These are phyloP conservation scores for Globisporangium irregulare DNA, from an alignment of 352 stramenopile species.

Conservation along the genomic window DNA sequence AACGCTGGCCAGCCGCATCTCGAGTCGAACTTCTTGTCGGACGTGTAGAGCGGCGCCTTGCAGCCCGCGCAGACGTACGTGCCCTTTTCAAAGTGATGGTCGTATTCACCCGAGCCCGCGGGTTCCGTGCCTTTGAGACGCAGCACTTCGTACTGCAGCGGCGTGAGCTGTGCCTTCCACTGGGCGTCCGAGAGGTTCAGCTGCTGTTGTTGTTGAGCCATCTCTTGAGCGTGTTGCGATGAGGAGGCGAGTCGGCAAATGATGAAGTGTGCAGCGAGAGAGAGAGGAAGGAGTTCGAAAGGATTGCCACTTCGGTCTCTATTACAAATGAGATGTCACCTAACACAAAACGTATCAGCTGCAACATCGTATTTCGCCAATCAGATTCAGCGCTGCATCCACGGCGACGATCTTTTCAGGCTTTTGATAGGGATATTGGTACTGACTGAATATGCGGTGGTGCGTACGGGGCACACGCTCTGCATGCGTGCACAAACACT, in stretches of 20 bases:
- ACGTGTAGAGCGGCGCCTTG: constrained; percentile 85
- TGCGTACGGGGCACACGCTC: background rate
- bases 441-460: background rate
- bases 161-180: constrained; percentile 77
- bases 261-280: background rate
- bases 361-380: constrained; percentile 5
- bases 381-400: background rate
- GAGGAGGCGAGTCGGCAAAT: background rate
- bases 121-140: constrained; percentile 89
- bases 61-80: constrained; percentile 87
- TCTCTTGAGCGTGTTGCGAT: background rate
- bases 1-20: constrained; percentile 89
- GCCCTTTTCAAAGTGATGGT: constrained; percentile 80
- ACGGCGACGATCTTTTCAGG: background rate
- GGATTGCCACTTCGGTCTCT: background rate
- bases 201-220: constrained; percentile 21
- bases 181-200: constrained; percentile 45
- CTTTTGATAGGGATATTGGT: background rate
- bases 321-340: background rate
- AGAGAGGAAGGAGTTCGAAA: too few species aligned
- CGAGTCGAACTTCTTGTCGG: constrained; percentile 88
- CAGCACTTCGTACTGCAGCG: constrained; percentile 82
- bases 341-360: background rate
- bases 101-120: constrained; percentile 84
- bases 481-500: background rate